Evolutionary conservation across 495 filamentous ascomycete genomes (phyloP).

Genomic region (Hyphodiscus hymeniophilus): DNA sequence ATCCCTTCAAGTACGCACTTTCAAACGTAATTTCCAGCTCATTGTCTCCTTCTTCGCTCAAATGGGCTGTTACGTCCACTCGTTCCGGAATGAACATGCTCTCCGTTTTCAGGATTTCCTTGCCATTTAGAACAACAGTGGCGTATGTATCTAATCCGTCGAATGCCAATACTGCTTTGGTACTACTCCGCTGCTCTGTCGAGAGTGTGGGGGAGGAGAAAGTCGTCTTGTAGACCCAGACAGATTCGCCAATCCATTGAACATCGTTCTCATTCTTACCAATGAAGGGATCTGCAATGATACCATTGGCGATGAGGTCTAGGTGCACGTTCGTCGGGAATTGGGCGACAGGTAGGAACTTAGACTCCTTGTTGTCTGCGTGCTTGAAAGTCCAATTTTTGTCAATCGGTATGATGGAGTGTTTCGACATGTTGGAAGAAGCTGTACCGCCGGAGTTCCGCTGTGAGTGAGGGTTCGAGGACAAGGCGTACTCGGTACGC

Average conservation of each 20-base stretch:
- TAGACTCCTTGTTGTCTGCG: conserved; percentile 40
- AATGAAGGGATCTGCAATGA: conserved; percentile 65
- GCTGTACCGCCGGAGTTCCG: not conserved
- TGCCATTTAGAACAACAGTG: conserved; percentile 63
- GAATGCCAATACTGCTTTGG: conserved; percentile 55
- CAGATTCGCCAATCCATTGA: conserved; percentile 75
- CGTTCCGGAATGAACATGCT: conserved; percentile 80
- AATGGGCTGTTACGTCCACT: conserved; percentile 50
- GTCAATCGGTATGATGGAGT: conserved; percentile 32
- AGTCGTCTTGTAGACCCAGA: conserved; percentile 65
- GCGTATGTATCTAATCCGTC: conserved; percentile 84
- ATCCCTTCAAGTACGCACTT: conserved; percentile 45
- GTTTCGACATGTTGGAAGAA: conserved; percentile 18
- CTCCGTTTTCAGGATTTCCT: conserved; percentile 59
- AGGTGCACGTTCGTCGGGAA: conserved; percentile 73
- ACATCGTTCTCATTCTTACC: conserved; percentile 72
- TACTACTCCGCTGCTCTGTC: conserved; percentile 25
- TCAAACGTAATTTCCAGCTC: conserved; percentile 49
- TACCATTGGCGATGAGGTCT: conserved; percentile 61
- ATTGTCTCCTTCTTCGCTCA: conserved; percentile 36
- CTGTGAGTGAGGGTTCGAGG: conserved; percentile 3
- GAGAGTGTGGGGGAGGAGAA: conserved; percentile 31
- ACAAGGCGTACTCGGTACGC: conserved; percentile 11
- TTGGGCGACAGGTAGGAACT: conserved; percentile 55
- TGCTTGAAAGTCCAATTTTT: conserved; percentile 63